These are phyloP conservation scores for Capronia epimyces DNA, from an alignment of 2,329 filamentous ascomycete species.

Conservation along the genomic window DNA sequence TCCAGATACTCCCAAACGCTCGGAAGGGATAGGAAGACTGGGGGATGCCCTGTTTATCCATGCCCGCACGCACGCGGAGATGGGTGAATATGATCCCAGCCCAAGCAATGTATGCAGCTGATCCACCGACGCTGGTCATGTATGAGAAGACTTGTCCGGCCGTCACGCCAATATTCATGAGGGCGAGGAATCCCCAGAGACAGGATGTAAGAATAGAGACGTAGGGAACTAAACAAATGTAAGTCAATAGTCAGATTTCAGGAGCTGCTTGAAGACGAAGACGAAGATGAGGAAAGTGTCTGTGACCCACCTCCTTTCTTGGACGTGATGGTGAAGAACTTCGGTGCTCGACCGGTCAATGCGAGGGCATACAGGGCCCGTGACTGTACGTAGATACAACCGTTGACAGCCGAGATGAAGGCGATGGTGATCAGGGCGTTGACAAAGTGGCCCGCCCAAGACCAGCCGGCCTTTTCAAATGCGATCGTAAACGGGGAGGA, in stretches of 20 bases:
- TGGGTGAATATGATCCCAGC: slow-evolving; percentile 44
- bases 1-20: slow-evolving; percentile 26
- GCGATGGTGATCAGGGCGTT: slow-evolving; percentile 72
- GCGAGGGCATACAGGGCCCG: slow-evolving; percentile 47
- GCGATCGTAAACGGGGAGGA: slow-evolving; percentile 47
- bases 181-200: slow-evolving; percentile 35
- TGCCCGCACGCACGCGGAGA: slow-evolving; percentile 42
- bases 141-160: slow-evolving; percentile 32
- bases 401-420: slow-evolving; percentile 65
- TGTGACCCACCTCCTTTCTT: neutral
- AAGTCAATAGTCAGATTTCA: too few species aligned
- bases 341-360: slow-evolving; percentile 49
- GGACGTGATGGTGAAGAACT: slow-evolving; percentile 37
- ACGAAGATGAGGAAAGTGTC: too few species aligned
- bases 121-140: slow-evolving; percentile 45
- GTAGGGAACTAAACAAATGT: slow-evolving; percentile 3
- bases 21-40: slow-evolving; percentile 37
- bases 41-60: slow-evolving; percentile 38
- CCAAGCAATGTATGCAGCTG: slow-evolving; percentile 49
- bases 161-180: slow-evolving; percentile 29
- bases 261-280: too few species aligned
- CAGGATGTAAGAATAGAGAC: slow-evolving; percentile 4
- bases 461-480: slow-evolving; percentile 36
- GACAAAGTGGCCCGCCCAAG: slow-evolving; percentile 63
- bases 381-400: slow-evolving; percentile 54